A percentile compares a stretch with the other conserved stretches of the same genome.
These are phyloP conservation scores for Penicillium oxalicum DNA, from an alignment of 2,329 filamentous ascomycete species.

Conservation along the genomic window DNA sequence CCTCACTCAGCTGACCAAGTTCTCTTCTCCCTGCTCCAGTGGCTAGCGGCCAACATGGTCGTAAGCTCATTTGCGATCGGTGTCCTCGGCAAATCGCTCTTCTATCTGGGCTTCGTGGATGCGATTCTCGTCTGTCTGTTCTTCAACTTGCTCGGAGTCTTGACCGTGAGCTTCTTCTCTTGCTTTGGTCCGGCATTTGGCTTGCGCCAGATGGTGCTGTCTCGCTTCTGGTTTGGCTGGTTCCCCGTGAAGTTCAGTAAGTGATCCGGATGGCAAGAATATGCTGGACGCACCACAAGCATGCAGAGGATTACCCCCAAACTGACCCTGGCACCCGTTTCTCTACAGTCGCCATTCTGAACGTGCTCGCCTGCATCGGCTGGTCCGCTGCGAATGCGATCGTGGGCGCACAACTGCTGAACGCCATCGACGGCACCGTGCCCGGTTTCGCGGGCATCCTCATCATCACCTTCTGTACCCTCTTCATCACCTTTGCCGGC, in stretches of 20 bases:
- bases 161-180: slow-evolving; percentile 70
- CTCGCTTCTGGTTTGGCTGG: slow-evolving; percentile 70
- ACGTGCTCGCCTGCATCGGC: slow-evolving; percentile 64
- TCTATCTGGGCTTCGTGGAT: slow-evolving; percentile 66
- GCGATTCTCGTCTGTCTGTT: slow-evolving; percentile 66
- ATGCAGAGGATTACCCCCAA: background rate
- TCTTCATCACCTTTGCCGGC: slow-evolving; percentile 66
- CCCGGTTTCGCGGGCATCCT: slow-evolving; percentile 70
- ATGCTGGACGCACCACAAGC: background rate
- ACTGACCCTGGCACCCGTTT: no score
- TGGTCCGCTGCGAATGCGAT: slow-evolving; percentile 76
- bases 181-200: slow-evolving; percentile 70
- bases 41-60: slow-evolving; percentile 73
- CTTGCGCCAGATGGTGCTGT: slow-evolving; percentile 73
- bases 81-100: slow-evolving; percentile 61
- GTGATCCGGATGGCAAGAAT: slow-evolving; percentile 15
- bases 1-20: slow-evolving; percentile 20
- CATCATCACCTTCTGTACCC: slow-evolving; percentile 63
- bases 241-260: slow-evolving; percentile 62
- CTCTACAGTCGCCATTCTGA: slow-evolving; percentile 58
- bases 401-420: slow-evolving; percentile 70
- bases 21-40: slow-evolving; percentile 42
- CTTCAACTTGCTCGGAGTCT: slow-evolving; percentile 66
- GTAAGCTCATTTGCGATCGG: slow-evolving; percentile 72
- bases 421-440: slow-evolving; percentile 64